Percentiles rank a stretch among this genome's conserved stretches.
phyloP scores from a whole-genome alignment of 495 filamentous ascomycete species.

The Astrocystis sublimbata region DNA sequence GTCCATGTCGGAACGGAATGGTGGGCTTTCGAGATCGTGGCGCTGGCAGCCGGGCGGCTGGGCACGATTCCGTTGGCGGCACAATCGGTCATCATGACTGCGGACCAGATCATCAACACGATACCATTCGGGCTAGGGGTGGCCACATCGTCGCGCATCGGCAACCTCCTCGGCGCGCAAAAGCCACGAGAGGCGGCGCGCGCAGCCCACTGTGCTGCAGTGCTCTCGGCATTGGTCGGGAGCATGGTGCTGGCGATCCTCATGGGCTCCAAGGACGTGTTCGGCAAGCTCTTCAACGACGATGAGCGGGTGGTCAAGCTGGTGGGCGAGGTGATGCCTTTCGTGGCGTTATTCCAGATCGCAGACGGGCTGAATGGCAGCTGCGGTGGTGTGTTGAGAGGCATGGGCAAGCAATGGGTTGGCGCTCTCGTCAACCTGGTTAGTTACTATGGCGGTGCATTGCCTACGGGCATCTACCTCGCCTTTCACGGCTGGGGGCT shows the following conservation, averaged over 20 bases:
- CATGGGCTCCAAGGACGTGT: constrained; percentile 72
- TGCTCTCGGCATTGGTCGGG: constrained; percentile 71
- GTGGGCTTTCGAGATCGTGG: constrained; percentile 98
- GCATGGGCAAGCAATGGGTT: constrained; percentile 87
- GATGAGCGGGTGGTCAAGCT: constrained; percentile 72
- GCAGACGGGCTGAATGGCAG: constrained; percentile 85
- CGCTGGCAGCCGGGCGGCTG: constrained; percentile 78
- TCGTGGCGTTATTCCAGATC: constrained; percentile 92
- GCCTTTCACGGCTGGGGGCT: constrained; percentile 91
- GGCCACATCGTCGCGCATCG: constrained; percentile 75
- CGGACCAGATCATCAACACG: constrained; percentile 89
- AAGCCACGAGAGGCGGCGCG: constrained; percentile 67
- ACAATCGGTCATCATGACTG: constrained; percentile 93
- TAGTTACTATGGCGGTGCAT: constrained; percentile 84
- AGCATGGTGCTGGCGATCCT: constrained; percentile 67
- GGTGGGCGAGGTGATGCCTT: constrained; percentile 81
- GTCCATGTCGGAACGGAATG: constrained; percentile 93
- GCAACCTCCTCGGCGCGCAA: constrained; percentile 76
- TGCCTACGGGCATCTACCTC: constrained; percentile 82
- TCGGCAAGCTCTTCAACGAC: constrained; percentile 83
- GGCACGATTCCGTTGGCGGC: constrained; percentile 83
- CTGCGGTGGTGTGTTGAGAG: constrained; percentile 79
- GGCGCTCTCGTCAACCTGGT: constrained; percentile 85
- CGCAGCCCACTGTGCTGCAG: constrained; percentile 76
- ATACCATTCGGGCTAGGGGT: constrained; percentile 91